Percentiles rank a stretch among this genome's conserved stretches.
These are phyloP conservation scores for Malus asiatica DNA, from an alignment of 306 rosid species.

Conservation along the genomic window DNA sequence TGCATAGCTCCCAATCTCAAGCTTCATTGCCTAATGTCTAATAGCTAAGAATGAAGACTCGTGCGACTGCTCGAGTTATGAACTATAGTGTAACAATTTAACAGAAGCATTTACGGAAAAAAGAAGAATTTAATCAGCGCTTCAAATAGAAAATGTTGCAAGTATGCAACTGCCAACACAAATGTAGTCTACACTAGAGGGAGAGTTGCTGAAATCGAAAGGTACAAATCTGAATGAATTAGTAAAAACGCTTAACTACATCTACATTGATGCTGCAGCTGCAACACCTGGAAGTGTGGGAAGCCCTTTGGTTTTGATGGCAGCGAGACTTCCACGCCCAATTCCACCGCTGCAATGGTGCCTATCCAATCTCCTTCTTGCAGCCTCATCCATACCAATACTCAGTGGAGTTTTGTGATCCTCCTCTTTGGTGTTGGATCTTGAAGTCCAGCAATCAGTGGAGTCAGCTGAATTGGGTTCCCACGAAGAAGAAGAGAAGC, in stretches of 20 bases:
- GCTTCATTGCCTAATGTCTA: background rate
- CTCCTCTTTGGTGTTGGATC: conserved; percentile 29
- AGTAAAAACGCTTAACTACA: conserved; percentile 19
- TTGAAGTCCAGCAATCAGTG: conserved; percentile 49
- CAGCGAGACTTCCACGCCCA: conserved; percentile 50
- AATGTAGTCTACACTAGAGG: background rate
- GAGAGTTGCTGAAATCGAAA: conserved; percentile 11
- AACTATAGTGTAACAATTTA: background rate
- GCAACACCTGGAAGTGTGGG: conserved; percentile 37
- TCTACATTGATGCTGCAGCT: conserved; percentile 46
- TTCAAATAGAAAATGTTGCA: conserved; percentile 35
- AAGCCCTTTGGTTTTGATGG: conserved; percentile 22
- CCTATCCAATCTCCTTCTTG: conserved; percentile 24
- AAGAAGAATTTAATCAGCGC: background rate
- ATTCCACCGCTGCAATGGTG: conserved; percentile 42
- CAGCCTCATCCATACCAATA: conserved; percentile 20
- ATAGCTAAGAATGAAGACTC: background rate
- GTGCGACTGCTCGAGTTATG: background rate
- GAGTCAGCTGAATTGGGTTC: conserved; percentile 70
- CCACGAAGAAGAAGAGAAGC: conserved; percentile 49
- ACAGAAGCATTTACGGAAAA: background rate
- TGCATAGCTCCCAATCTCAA: background rate
- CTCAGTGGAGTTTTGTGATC: conserved; percentile 20
- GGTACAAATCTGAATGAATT: conserved; percentile 12
- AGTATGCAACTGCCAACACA: conserved; percentile 49